Evolutionary conservation across 257 asterid genomes (phyloP).

Genomic region (Solanum neorickii): DNA sequence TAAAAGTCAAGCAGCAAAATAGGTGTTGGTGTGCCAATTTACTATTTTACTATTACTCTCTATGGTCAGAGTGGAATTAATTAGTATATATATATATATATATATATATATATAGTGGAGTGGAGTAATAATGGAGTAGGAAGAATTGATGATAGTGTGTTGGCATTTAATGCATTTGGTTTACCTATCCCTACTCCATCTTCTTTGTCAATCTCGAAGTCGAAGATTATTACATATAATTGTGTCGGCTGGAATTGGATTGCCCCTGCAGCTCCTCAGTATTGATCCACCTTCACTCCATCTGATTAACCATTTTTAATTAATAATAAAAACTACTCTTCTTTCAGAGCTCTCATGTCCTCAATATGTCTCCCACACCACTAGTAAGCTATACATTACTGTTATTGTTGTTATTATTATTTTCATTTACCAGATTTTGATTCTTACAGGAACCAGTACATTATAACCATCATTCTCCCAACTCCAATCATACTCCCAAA

Average conservation of each 20-base stretch:
- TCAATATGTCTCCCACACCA: conserved; percentile 38
- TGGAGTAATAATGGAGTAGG: neutral
- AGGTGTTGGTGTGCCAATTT: neutral
- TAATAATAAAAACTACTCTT: no score
- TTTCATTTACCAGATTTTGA: neutral
- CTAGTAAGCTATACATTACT: conserved; percentile 19
- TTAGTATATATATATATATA: neutral
- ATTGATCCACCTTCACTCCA: neutral
- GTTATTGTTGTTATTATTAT: neutral
- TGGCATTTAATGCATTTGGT: neutral
- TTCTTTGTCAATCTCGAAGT: neutral
- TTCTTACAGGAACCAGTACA: conserved; percentile 2
- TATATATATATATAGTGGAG: no score
- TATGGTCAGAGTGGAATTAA: neutral
- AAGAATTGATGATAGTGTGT: neutral
- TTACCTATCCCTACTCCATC: neutral
- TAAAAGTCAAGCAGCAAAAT: neutral
- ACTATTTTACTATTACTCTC: neutral
- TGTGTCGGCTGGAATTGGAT: conserved; percentile 3
- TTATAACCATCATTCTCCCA: conserved; percentile 4
- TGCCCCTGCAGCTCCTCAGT: neutral
- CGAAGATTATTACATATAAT: no score
- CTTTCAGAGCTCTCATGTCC: conserved; percentile 11
- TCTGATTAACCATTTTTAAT: neutral
- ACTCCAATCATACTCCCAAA: conserved; percentile 3